A percentile compares a stretch with the other conserved stretches of the same genome.
phyloP scores from a whole-genome alignment of 345 rosid species.

The Euclidium syriacum region DNA sequence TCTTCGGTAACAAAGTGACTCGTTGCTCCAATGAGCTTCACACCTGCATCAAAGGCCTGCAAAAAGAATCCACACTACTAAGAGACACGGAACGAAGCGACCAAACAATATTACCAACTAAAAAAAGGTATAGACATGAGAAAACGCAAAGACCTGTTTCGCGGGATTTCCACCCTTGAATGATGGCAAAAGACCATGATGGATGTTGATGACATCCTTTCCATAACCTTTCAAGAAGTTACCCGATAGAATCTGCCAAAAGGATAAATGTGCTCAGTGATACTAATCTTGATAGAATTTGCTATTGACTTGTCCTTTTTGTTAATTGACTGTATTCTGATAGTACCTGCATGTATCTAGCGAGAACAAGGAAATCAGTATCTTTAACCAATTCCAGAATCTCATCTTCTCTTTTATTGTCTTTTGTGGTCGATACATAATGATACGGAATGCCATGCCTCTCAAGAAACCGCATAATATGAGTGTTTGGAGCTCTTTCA shows the following conservation, averaged over 20 bases:
- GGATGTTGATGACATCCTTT: constrained; percentile 90
- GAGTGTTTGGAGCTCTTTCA: constrained; percentile 79
- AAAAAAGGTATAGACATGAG: neutral
- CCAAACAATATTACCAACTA: neutral
- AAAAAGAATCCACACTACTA: constrained; percentile 37
- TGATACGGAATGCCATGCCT: constrained; percentile 85
- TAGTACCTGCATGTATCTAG: constrained; percentile 98
- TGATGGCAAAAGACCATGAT: constrained; percentile 96
- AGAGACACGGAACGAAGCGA: neutral
- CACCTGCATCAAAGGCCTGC: constrained; percentile 97
- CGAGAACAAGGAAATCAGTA: constrained; percentile 90
- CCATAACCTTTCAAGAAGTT: constrained; percentile 61
- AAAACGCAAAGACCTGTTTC: constrained; percentile 49
- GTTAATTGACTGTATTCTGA: neutral
- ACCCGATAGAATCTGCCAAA: constrained; percentile 62
- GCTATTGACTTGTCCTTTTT: neutral
- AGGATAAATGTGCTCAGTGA: neutral
- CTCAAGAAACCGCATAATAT: constrained; percentile 76
- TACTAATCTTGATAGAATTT: neutral
- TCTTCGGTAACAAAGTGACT: constrained; percentile 92
- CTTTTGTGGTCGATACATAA: constrained; percentile 47
- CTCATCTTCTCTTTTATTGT: constrained; percentile 68
- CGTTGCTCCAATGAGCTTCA: constrained; percentile 91
- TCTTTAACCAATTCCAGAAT: constrained; percentile 73
- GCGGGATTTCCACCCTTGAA: constrained; percentile 81